Conservation (phyloP, 176 grass and related monocot genomes). For the Hordeum marinum region DNA sequence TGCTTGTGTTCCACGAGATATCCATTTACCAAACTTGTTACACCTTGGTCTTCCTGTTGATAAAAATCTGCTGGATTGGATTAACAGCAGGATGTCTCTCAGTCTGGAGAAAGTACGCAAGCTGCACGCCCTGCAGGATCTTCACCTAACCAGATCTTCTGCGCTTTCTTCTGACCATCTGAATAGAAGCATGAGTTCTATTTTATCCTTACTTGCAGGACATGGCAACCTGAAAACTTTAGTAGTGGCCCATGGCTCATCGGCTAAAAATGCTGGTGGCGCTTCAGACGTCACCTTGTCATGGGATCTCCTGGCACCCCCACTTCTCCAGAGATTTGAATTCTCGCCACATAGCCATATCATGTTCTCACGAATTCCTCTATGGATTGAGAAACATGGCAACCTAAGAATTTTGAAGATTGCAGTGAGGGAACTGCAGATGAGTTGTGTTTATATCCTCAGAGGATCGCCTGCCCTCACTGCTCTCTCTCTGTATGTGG, state of each 20-base stretch:
- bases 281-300: not conserved
- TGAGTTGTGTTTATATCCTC: too few relatives aligned
- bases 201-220: not conserved
- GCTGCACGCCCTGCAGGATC: not conserved
- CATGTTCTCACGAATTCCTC: too few relatives aligned
- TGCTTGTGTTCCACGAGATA: not conserved
- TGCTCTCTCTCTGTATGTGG: too few relatives aligned
- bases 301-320: not conserved
- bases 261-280: not conserved
- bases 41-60: not conserved
- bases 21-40: not conserved
- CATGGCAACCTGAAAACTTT: not conserved
- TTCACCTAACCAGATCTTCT: not conserved
- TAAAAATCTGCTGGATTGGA: not conserved
- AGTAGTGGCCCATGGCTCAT: not conserved
- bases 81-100: not conserved
- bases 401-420: too few relatives aligned
- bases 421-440: too few relatives aligned
- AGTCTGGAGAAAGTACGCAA: not conserved
- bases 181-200: not conserved
- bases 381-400: too few relatives aligned
- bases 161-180: too few relatives aligned
- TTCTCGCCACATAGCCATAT: too few relatives aligned
- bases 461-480: too few relatives aligned
- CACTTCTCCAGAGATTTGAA: too few relatives aligned